A percentile compares a stretch with the other conserved stretches of the same genome.
phyloP scores from a whole-genome alignment of 495 filamentous ascomycete genomes.

The Neurospora sp. region DNA sequence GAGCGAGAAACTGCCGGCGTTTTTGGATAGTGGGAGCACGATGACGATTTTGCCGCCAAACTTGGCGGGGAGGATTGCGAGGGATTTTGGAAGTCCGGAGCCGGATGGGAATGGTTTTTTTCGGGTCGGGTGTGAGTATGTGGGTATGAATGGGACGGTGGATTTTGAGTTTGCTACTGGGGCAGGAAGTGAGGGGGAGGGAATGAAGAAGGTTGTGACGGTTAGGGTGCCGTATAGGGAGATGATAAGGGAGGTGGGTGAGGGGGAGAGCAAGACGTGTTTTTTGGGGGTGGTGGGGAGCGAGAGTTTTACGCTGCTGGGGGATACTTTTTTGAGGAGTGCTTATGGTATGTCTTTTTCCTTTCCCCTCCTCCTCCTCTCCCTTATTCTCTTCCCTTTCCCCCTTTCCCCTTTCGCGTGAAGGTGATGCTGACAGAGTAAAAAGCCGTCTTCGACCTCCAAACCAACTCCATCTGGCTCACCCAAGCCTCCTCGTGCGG shows the following conservation, averaged over 20 bases:
- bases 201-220: too few relatives aligned
- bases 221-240: constrained; percentile 54
- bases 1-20: constrained; percentile 45
- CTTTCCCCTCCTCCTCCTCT: background rate
- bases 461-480: constrained; percentile 32
- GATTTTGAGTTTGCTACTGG: too few relatives aligned
- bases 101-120: constrained; percentile 44
- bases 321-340: constrained; percentile 86
- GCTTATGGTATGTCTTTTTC: constrained; percentile 52
- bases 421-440: too few relatives aligned
- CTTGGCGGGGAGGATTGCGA: constrained; percentile 51
- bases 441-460: constrained; percentile 37
- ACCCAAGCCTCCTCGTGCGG: constrained; percentile 37
- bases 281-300: constrained; percentile 69
- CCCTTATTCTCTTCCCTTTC: too few relatives aligned
- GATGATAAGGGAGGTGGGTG: constrained; percentile 39
- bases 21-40: constrained; percentile 83
- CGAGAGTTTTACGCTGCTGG: constrained; percentile 54
- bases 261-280: constrained; percentile 44
- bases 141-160: constrained; percentile 50
- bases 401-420: too few relatives aligned
- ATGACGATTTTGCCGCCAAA: constrained; percentile 74
- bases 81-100: constrained; percentile 50
- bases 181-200: too few relatives aligned
- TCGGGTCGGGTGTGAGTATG: constrained; percentile 61